Percentiles rank a stretch among this genome's conserved stretches.
These are phyloP conservation scores for Quercus phellos DNA, from an alignment of 331 rosid genomes.

Conservation along the genomic window DNA sequence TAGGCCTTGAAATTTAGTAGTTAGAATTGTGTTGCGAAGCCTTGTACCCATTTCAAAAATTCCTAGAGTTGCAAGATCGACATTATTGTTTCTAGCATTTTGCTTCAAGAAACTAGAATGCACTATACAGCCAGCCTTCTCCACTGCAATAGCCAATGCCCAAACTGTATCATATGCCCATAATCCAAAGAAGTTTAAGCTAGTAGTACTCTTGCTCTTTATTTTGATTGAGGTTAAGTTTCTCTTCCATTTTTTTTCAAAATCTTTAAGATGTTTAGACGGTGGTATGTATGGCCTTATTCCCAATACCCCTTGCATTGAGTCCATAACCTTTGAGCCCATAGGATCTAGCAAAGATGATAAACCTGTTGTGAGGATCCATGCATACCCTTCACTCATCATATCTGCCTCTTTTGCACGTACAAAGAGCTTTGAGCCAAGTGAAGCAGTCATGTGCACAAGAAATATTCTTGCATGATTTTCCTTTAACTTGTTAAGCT, in stretches of 20 bases:
- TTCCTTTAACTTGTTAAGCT: conserved; percentile 4
- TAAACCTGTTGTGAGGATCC: conserved; percentile 23
- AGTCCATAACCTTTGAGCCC: conserved; percentile 2
- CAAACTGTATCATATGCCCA: conserved; percentile 43
- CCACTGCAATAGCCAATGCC: conserved; percentile 33
- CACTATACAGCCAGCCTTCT: background rate
- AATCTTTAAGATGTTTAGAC: background rate
- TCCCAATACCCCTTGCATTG: conserved; percentile 28
- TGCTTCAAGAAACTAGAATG: background rate
- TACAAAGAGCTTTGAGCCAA: conserved; percentile 11
- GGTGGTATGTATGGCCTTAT: conserved; percentile 3
- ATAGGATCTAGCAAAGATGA: conserved; percentile 14
- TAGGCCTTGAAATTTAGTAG: conserved; percentile 25
- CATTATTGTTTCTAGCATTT: background rate
- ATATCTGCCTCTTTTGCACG: conserved; percentile 12
- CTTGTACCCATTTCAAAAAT: background rate
- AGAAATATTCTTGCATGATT: conserved; percentile 5
- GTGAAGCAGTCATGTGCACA: conserved; percentile 23
- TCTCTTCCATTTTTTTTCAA: background rate
- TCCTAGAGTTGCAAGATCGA: background rate
- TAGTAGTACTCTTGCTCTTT: background rate
- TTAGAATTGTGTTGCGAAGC: conserved; percentile 7
- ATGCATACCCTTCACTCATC: conserved; percentile 25
- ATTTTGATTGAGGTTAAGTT: background rate
- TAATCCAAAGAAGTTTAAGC: conserved; percentile 20